These are phyloP conservation scores for Arthroderma sp. DNA, from an alignment of 2,329 filamentous ascomycete species.

Conservation along the genomic window DNA sequence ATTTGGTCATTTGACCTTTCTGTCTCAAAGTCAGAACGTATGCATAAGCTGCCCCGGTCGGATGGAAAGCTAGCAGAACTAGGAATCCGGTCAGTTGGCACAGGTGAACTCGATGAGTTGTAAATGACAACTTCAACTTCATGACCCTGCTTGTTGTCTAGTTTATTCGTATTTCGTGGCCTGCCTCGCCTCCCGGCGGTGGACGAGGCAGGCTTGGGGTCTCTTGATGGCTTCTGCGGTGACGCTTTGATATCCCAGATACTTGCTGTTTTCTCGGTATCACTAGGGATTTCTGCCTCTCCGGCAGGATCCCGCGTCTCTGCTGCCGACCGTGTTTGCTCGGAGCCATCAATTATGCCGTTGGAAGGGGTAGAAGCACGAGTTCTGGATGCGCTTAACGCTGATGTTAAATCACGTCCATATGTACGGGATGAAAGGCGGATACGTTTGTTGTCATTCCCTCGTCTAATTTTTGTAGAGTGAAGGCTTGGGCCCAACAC, in stretches of 20 bases:
- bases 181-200: neutral
- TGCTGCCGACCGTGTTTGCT: too few species aligned
- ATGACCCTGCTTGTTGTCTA: too few species aligned
- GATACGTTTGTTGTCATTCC: slow-evolving; percentile 20
- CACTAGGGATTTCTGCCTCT: too few species aligned
- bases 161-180: neutral
- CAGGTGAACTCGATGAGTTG: slow-evolving; percentile 6
- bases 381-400: too few species aligned
- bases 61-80: neutral
- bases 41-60: neutral
- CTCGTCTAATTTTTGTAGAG: slow-evolving; percentile 25
- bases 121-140: slow-evolving; percentile 6
- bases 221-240: slow-evolving; percentile 14
- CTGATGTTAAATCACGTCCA: too few species aligned
- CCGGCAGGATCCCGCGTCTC: too few species aligned
- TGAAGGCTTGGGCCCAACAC: slow-evolving; percentile 22
- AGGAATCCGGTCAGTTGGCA: neutral
- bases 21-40: neutral
- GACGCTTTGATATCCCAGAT: slow-evolving; percentile 27
- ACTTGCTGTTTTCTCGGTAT: slow-evolving; percentile 10
- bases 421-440: neutral
- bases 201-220: neutral
- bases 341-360: too few species aligned
- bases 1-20: neutral
- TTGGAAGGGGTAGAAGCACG: too few species aligned